Base-by-base conservation (phyloP, 768 basidiomycete species). In the Suillus ampliporus region DNA sequence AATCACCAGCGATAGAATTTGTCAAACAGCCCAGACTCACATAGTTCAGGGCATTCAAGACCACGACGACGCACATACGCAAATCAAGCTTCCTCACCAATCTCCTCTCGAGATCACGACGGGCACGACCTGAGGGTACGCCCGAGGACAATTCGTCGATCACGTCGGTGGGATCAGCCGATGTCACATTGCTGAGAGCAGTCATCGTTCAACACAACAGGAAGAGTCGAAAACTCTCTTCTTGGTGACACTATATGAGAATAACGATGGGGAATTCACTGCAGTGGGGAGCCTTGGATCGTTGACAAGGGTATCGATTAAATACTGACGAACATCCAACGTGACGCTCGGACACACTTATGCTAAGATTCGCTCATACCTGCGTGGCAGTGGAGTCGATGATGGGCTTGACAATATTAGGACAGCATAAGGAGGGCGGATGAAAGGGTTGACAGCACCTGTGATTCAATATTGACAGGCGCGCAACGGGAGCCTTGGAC, bases 31-130 rank as follows among this genome's bases (percentile, higher is more conserved):
- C 9, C 19, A 40, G 3, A 68, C 59, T 53, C 23, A 71, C 68
- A 60, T 66, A 69, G 54, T 70, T 71, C 15, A 71, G 21, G 23
- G 66, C 63, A 44, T 69, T 71, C 37, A 73, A 64, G 51, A 72
- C 56, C 57, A 71, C 66, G 41, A 60, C 44, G 23, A 67, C 63
- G 40, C 64, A 67, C 66, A 72, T 60, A 7, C 54, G 61, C 15
- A 26, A 23, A 53, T 58, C 63, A 48, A 69, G 40, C 51, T 62
- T 68, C 46, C 31, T 51, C 11, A 51, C 31, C 6, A 51, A n/a
- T 35, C 50, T 51, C 50, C 10, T 31, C 19, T 51, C 50, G 19
- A 34, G 31, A 34, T 51, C 31, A 34, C 31, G 28, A 6, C 50
- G 50, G 19, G 19, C 5, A n/a, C 19, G 31, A 19, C 11, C 13